These are phyloP conservation scores for Ogataea nakhonphanomensis DNA, from an alignment of 805 yeast species.

Conservation along the genomic window DNA sequence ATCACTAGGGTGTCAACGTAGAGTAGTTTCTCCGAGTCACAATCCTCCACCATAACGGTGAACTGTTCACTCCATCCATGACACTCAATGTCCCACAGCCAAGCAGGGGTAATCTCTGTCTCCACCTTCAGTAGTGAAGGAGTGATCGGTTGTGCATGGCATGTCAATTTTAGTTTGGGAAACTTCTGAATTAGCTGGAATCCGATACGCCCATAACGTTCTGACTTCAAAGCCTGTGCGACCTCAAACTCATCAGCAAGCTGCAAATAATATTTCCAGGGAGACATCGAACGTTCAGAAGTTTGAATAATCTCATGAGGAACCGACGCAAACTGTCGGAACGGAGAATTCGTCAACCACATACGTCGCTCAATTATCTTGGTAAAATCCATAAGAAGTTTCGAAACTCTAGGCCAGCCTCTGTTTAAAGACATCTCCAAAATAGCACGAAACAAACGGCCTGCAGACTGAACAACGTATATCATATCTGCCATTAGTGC, in stretches of 20 bases:
- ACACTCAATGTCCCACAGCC: conserved; percentile 68
- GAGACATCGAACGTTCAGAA: conserved; percentile 76
- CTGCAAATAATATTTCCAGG: conserved; percentile 75
- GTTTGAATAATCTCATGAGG: conserved; percentile 68
- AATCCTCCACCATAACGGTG: conserved; percentile 71
- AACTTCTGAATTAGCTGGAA: conserved; percentile 63
- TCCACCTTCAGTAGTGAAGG: conserved; percentile 62
- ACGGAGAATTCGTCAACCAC: conserved; percentile 85
- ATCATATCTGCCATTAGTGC: conserved; percentile 92
- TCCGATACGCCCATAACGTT: conserved; percentile 57
- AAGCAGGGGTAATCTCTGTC: conserved; percentile 63
- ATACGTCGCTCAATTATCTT: conserved; percentile 76
- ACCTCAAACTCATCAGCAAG: conserved; percentile 68
- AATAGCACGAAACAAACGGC: conserved; percentile 81
- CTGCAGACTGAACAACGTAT: conserved; percentile 89
- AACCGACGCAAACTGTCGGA: conserved; percentile 74
- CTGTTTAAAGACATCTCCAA: conserved; percentile 70
- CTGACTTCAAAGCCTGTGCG: conserved; percentile 75
- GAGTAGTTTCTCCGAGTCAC: conserved; percentile 75
- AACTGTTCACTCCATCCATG: conserved; percentile 71
- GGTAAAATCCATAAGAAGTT: conserved; percentile 57
- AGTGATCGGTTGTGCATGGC: conserved; percentile 74
- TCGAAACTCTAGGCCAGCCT: conserved; percentile 67
- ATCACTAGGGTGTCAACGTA: conserved; percentile 54
- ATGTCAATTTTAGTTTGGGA: conserved; percentile 61